These are phyloP conservation scores for Trichosanthes cucumerina DNA, from an alignment of 306 rosid genomes.

Conservation along the genomic window DNA sequence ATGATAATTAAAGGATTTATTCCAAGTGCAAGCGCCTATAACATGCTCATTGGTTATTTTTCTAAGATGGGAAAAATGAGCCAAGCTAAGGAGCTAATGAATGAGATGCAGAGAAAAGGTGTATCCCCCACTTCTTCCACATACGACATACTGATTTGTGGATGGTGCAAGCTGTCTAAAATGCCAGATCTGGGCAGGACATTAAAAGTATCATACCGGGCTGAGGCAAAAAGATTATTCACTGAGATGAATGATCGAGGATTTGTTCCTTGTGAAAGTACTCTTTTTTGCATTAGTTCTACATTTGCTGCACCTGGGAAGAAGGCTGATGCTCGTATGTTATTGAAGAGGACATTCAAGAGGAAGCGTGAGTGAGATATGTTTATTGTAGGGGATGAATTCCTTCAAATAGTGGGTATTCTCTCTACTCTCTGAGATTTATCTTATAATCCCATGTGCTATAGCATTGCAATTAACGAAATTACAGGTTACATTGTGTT, in stretches of 20 bases:
- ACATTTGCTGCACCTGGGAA: constrained; percentile 61
- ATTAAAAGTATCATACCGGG: constrained; percentile 35
- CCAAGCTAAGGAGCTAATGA: constrained; percentile 81
- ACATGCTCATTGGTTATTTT: constrained; percentile 70
- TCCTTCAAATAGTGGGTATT: background rate
- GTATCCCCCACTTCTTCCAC: constrained; percentile 69
- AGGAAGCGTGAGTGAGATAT: constrained; percentile 29
- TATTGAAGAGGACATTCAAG: constrained; percentile 43
- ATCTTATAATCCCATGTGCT: background rate
- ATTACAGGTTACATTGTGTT: background rate
- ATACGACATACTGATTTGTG: constrained; percentile 63
- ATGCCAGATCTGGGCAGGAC: constrained; percentile 50
- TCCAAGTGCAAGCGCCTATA: constrained; percentile 66
- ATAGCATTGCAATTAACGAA: background rate
- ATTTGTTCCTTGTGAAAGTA: constrained; percentile 53
- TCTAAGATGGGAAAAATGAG: constrained; percentile 74
- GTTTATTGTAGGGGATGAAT: background rate
- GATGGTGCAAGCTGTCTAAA: constrained; percentile 65
- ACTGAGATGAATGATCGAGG: constrained; percentile 66
- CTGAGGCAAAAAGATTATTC: constrained; percentile 65
- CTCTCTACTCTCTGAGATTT: background rate
- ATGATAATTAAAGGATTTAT: constrained; percentile 70
- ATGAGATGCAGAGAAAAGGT: constrained; percentile 73
- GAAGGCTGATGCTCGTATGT: constrained; percentile 48
- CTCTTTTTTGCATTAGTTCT: constrained; percentile 43